These are phyloP conservation scores for Monosporascus sp. DNA, from an alignment of 2,329 filamentous ascomycete genomes.

Conservation along the genomic window DNA sequence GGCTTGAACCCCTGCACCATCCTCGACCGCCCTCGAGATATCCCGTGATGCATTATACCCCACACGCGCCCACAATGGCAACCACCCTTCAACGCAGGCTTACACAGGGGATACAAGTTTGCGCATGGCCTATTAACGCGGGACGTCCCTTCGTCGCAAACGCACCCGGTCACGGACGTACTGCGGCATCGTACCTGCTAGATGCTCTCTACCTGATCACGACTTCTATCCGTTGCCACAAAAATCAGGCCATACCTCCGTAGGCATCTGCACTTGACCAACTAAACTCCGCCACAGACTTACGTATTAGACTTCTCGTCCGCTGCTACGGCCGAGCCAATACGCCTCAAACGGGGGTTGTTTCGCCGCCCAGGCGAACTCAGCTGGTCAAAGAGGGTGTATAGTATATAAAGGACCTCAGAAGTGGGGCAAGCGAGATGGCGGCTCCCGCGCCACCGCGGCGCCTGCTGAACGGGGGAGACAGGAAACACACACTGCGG, in stretches of 20 bases:
- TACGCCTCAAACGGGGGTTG: not conserved
- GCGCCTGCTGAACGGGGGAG: not conserved
- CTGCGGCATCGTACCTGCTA: not conserved
- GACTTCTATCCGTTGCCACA: not conserved
- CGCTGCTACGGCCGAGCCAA: not conserved
- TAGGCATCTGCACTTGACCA: not conserved
- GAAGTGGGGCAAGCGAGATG: not conserved
- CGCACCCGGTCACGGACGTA: not conserved
- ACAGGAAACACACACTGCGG: not conserved
- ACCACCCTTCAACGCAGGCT: not conserved
- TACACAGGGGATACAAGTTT: not conserved
- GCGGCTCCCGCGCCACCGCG: not conserved
- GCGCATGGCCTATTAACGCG: not conserved
- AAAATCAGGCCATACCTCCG: not conserved
- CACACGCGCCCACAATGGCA: not conserved
- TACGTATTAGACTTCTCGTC: not conserved
- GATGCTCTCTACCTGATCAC: not conserved
- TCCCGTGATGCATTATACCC: not conserved
- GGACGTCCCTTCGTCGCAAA: not conserved
- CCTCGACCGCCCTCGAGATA: not conserved
- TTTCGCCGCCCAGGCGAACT: not conserved
- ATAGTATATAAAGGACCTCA: not conserved
- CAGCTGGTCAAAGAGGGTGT: not conserved
- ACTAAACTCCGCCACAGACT: not conserved
- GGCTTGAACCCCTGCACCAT: not conserved